Evolutionary conservation across 495 filamentous ascomycete species (phyloP), one percentile per base, ranked within the genome.

Genomic region (Penicillium parvum): DNA sequence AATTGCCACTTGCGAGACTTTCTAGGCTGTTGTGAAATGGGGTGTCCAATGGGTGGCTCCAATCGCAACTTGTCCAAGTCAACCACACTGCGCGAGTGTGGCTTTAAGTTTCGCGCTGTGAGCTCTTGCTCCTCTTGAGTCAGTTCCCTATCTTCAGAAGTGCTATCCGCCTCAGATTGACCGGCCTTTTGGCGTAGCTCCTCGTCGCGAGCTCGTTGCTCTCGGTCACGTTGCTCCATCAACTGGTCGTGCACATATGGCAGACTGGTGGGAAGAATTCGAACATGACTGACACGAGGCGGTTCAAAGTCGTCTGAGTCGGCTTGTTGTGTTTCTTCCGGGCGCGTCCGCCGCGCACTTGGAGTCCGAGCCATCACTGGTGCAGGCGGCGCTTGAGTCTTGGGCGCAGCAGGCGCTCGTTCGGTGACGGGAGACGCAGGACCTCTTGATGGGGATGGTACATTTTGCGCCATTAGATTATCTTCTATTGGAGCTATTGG

Each of bases 1-100:
- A 97, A 98, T 63, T 97, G 94, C 92, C 92, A 98, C 45, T 88
- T 85, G 1, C 88, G 86, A 3, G 81, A 68, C 62, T 82, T 86
- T 60, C 85, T 90, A 18, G 64, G 67, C 37, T 70, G 72, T 44
- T 64, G 56, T 32, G 81, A 66, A 17, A 78, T 73, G 6, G 80
- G 76, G 9, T 79, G 79, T 48, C 79, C 78, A 35, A 84, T 83
- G 1, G 88, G 86, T 21, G 82, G 82, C 45, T 82, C 74, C 27
- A 79, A 48, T 71, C 78, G 57, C 77, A 76, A 58, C 32, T 69
- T 72, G 9, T 75, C 69, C 17, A 78, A 41, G 43, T 74, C 69
- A n/a, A 76, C 50, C 11, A 61, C 81, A 62, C 55, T 83, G 59
- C 84, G 80, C 37, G 80, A 81, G 57, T 92, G 86, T 3, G 88